These are phyloP conservation scores for Talaromyces marneffei DNA, from an alignment of 2,329 filamentous ascomycete species.

Conservation along the genomic window DNA sequence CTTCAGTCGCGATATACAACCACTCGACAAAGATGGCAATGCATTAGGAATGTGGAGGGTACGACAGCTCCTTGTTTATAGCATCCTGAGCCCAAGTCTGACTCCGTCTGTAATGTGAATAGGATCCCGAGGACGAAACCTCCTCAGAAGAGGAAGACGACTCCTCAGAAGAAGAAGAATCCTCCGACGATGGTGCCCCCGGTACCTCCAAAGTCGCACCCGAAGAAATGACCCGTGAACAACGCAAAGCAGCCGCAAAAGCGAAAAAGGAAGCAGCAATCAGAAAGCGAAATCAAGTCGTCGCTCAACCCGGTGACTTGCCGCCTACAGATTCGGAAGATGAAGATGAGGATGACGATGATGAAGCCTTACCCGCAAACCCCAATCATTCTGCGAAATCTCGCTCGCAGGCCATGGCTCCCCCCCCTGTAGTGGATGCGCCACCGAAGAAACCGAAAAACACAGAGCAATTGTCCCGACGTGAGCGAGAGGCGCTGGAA, in stretches of 20 bases:
- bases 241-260: constrained; percentile 81
- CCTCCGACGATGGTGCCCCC: constrained; percentile 38
- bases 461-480: constrained; percentile 54
- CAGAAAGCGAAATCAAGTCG: constrained; percentile 63
- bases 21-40: constrained; percentile 82
- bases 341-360: constrained; percentile 27
- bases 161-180: constrained; percentile 41
- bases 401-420: constrained; percentile 62
- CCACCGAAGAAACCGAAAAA: not conserved
- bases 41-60: constrained; percentile 77
- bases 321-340: constrained; percentile 63
- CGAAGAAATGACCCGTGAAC: constrained; percentile 66
- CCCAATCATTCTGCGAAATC: constrained; percentile 73
- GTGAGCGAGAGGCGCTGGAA: constrained; percentile 73
- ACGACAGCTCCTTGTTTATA: not conserved
- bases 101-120: not conserved
- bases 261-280: constrained; percentile 86
- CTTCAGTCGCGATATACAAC: constrained; percentile 86
- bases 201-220: constrained; percentile 42
- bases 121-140: constrained; percentile 31
- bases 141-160: constrained; percentile 48
- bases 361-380: constrained; percentile 60
- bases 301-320: constrained; percentile 77
- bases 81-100: not conserved
- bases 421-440: constrained; percentile 25